A percentile compares a stretch with the other conserved stretches of the same genome.
Conservation (phyloP, 148 eudicot genomes). For the Fallopia convolvulus region DNA sequence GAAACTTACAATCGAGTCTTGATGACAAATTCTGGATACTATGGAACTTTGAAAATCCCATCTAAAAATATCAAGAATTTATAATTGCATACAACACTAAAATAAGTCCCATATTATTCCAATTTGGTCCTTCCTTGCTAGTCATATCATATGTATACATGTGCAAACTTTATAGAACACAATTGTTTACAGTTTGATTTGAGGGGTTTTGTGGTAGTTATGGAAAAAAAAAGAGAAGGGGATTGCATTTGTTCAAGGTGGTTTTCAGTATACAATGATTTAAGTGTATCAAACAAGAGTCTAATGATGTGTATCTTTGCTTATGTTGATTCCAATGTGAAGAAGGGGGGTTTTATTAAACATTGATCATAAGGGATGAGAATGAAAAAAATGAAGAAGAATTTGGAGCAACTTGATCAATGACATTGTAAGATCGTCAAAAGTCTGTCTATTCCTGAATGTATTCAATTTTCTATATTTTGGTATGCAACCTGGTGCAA, state of each 20-base stretch:
- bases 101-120: background rate
- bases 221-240: background rate
- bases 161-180: background rate
- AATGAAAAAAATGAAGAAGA: no score
- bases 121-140: no score
- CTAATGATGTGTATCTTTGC: background rate
- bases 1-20: background rate
- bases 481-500: background rate
- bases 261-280: background rate
- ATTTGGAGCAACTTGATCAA: no score
- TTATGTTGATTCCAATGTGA: no score
- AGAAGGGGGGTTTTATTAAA: background rate
- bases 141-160: no score
- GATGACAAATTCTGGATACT: background rate
- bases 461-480: background rate
- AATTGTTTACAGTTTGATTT: background rate
- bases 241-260: no score
- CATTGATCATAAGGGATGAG: no score
- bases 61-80: background rate
- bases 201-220: background rate
- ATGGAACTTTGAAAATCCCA: background rate
- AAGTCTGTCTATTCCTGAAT: background rate
- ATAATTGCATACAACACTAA: background rate
- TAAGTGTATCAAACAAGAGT: background rate
- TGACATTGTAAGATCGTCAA: background rate